Base-by-base conservation (phyloP, 176 grass and related monocot species). In the sorghum (Sorghum bicolor) region DNA sequence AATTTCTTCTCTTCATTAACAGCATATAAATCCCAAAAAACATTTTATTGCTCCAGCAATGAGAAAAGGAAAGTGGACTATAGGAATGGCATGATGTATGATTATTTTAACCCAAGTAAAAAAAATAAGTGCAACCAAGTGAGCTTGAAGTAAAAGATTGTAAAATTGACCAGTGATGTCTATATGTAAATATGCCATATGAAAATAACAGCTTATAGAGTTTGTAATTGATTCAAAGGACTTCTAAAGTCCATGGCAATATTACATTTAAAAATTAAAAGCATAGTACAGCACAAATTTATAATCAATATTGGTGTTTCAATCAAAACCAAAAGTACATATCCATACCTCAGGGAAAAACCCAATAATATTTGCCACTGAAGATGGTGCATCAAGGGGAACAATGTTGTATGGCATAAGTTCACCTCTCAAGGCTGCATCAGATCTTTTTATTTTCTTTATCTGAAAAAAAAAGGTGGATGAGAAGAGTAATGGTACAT, bases 341-440 rank as follows among this genome's bases (percentile, higher is more conserved):
- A 75, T 9, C 40, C 66, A 26, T 89, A 97, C 95, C 85, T 98
- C 96, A 13, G 96, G 93, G 65, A 98, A 98, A 80, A 93, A 93
- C 5, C 89, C 91, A 82, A 98, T 81, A 72, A 82, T 84, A 87
- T 98, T 98, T 71, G 89, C 89, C 29, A 95, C 78, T 37, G 93
- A 98, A 10, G 89, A 98, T 34, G 91, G 85, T 70, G 85, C 75
- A 84, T 98, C 96, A 83, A 98, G 84, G 44, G 93, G 96, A 68
- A 98, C 89, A 88, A 98, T 98, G 76, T 98, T 98, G 83, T 94
- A 98, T 12, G 89, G 91, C 43, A 80, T 77, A 82, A 95, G 80
- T 90, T 95, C 96, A n/a, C 90, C 95, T 72, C 89, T 83, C 74
- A 98, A 64, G 10, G 82, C 83, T 84, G 88, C 93, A 83, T 95